phyloP scores from a whole-genome alignment of 805 yeast species.

The Maudiozyma saulgeensis region DNA sequence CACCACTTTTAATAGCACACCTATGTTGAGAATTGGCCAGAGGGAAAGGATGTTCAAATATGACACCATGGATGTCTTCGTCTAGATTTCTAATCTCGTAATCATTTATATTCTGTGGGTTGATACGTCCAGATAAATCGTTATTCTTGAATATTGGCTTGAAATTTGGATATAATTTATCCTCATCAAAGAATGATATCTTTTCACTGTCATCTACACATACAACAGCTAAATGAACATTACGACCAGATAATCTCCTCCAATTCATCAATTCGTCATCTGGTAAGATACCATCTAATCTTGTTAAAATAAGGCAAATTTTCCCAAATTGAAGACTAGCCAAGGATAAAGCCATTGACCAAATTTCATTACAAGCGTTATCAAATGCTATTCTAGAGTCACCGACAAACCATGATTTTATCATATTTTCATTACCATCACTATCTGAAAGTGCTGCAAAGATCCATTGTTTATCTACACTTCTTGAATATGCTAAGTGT shows the following conservation, averaged over 20 bases:
- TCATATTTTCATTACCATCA: slow-evolving; percentile 51
- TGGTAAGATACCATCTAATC: slow-evolving; percentile 64
- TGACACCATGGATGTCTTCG: slow-evolving; percentile 45
- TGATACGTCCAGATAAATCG: slow-evolving; percentile 10
- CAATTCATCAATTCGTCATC: slow-evolving; percentile 76
- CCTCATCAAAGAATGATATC: slow-evolving; percentile 27
- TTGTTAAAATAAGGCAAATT: slow-evolving; percentile 51
- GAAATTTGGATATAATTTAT: slow-evolving; percentile 27
- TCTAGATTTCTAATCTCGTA: slow-evolving; percentile 39
- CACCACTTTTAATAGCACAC: slow-evolving; percentile 63
- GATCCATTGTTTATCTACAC: slow-evolving; percentile 75
- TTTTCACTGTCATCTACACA: slow-evolving; percentile 57
- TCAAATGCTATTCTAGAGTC: slow-evolving; percentile 35
- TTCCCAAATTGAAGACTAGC: slow-evolving; percentile 39
- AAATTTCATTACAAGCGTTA: slow-evolving; percentile 54
- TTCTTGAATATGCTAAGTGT: slow-evolving; percentile 79
- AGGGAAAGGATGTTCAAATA: slow-evolving; percentile 54
- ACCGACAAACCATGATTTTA: slow-evolving; percentile 55
- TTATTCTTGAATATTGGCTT: slow-evolving; percentile 27
- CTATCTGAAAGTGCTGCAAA: slow-evolving; percentile 88
- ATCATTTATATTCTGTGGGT: slow-evolving; percentile 16
- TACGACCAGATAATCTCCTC: slow-evolving; percentile 58
- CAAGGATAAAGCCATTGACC: slow-evolving; percentile 47
- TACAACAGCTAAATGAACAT: slow-evolving; percentile 56
- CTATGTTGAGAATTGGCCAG: slow-evolving; percentile 62